phyloP scores from a whole-genome alignment of 2,329 filamentous ascomycete genomes.

The Colletotrichum godetiae region DNA sequence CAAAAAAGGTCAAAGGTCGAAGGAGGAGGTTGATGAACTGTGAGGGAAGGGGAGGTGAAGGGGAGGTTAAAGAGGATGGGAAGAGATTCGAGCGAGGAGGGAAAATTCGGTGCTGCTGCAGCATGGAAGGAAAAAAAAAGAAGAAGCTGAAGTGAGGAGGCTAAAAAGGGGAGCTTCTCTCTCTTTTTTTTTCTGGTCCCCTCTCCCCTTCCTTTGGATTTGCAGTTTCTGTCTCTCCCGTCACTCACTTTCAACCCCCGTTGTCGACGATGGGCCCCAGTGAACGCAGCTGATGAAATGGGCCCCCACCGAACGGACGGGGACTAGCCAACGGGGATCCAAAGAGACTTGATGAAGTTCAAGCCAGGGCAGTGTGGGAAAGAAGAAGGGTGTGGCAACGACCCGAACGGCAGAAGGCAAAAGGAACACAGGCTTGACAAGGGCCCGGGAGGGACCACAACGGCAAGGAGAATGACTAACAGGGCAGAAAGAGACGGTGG shows the following conservation, averaged over 20 bases:
- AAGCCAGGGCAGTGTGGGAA: neutral
- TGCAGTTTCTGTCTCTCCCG: constrained; percentile 3
- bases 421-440: neutral
- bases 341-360: neutral
- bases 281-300: constrained; percentile 30
- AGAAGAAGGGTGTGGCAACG: constrained; percentile 9
- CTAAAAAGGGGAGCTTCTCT: constrained; percentile 33
- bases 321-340: constrained; percentile 27
- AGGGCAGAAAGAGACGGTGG: neutral
- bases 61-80: constrained; percentile 28
- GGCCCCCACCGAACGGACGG: constrained; percentile 19
- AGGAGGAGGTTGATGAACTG: constrained; percentile 10
- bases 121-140: constrained; percentile 15
- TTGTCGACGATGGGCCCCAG: constrained; percentile 25
- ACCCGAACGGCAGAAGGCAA: constrained; percentile 31
- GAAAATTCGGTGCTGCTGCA: constrained; percentile 17
- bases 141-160: constrained; percentile 32
- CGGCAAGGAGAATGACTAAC: constrained; percentile 6
- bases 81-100: constrained; percentile 30
- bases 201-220: neutral
- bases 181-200: constrained; percentile 13
- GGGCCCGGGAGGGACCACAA: constrained; percentile 1
- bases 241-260: constrained; percentile 8
- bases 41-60: constrained; percentile 29
- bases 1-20: neutral